Evolutionary conservation across 345 rosid genomes (phyloP), one percentile per base, ranked within the genome.

Genomic region (Populus davidiana): DNA sequence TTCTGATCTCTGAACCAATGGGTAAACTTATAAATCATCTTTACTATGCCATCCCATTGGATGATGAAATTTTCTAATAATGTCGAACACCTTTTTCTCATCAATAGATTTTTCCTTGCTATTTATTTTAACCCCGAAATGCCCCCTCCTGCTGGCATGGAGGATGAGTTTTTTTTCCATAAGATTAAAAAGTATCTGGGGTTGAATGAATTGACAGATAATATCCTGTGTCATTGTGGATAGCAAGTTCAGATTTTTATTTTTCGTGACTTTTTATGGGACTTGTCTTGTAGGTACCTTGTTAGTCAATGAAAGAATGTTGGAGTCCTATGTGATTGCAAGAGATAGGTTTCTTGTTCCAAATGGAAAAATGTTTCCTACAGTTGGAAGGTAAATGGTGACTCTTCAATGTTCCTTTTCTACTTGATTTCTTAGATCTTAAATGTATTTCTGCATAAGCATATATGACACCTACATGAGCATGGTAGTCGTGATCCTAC

Each of bases 1-100:
- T 96, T 80, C 86, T 96, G 80, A 96, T 96, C 68, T 96, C 99
- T 68, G 99, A 96, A 82, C 99, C 99, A 5, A 96, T 96, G 98
- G 99, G 99, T 96, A 87, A 39, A 84, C 74, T 35, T 59, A 25
- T 73, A 29, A 70, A 29, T 69, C 43, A 49, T 62, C 41, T 70
- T 77, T 82, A 20, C 62, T 73, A 39, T 43, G 8, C 70, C 52
- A 36, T 62, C 61, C 25, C 38, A 25, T 43, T 25, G 21, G 64
- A 67, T 49, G 41, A 14, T 76, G 9, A 65, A 69, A n/a, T 47
- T 52, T 70, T 47, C 2, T 49, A 39, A 31, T 70, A 43, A 38
- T 61, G 29, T 66, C 36, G 14, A 62, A 67, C 12, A 23, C 25
- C 35, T n/a, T 27, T 29, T 50, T 5, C 6, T 64, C 54, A 38